Percentiles rank a stretch among this genome's conserved stretches.
Evolutionary conservation across 2,329 filamentous ascomycete genomes (phyloP).

Genomic region (Lecanoromycetidae sp.): DNA sequence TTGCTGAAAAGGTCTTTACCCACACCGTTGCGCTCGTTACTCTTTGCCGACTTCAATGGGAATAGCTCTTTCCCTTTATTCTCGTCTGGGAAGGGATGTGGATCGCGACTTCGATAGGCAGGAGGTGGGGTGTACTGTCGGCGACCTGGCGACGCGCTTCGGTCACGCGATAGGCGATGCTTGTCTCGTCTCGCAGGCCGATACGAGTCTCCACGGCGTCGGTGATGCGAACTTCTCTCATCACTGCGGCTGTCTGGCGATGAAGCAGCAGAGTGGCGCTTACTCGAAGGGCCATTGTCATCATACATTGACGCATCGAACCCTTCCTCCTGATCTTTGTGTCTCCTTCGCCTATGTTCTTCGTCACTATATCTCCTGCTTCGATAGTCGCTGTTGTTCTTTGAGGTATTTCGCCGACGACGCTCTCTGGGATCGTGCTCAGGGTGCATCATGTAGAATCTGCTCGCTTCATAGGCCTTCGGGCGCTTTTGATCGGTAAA

Average conservation of each 20-base stretch:
- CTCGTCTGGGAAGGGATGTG: constrained; percentile 21
- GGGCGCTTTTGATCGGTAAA: constrained; percentile 65
- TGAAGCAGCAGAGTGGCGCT: constrained; percentile 2
- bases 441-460: constrained; percentile 86
- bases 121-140: constrained; percentile 25
- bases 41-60: constrained; percentile 24
- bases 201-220: constrained; percentile 19
- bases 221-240: not conserved
- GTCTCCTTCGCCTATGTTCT: constrained; percentile 28
- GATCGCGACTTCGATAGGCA: constrained; percentile 20
- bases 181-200: constrained; percentile 12
- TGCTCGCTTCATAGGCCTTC: constrained; percentile 67
- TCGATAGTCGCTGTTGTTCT: constrained; percentile 28
- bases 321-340: constrained; percentile 40
- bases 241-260: not conserved
- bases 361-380: constrained; percentile 34
- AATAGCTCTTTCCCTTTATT: constrained; percentile 49
- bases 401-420: constrained; percentile 21
- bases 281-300: constrained; percentile 38
- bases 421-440: constrained; percentile 72
- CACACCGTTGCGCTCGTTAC: not conserved
- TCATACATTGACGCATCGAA: constrained; percentile 78
- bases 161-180: constrained; percentile 41
- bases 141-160: constrained; percentile 49
- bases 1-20: constrained; percentile 36